Base-by-base conservation (phyloP, 1,284 basidiomycete species). In the Moesziomyces parantarcticus region DNA sequence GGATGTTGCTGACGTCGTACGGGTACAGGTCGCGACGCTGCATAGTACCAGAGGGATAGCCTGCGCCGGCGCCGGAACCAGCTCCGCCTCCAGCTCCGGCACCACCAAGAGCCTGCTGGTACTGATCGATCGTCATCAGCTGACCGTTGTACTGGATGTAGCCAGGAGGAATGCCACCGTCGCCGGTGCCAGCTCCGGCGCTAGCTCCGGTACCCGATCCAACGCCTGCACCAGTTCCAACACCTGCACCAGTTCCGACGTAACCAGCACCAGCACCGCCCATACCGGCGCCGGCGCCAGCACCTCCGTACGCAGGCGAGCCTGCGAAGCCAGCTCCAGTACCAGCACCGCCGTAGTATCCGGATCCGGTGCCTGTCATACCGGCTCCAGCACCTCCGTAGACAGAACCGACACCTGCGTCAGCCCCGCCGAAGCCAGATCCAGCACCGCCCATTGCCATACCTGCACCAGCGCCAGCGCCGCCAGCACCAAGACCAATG, bases 81-180 rank as follows among this genome's bases (percentile, higher is more conserved):
- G 34, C 34, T 4, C 43, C 43, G 21, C n/a, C 43, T 21, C 16
- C 43, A 22, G 43, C 43, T 21, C 43, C n/a, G n/a, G 43, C 23
- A 16, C 47, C 41, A 36, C 34, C 48, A 22, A 68, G 21, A 1
- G 60, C 52, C 40, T 53, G 60, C 34, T 63, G 44, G 39, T 64
- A 70, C 44, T 70, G 61, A 6, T 46, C 47, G 34, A 62, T 48
- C 22, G 67, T 59, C 42, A 70, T 52, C 13, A 70, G 53, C 26
- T 56, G 67, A 11, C 67, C 67, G 25, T 60, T 40, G 48, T 70
- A 70, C 36, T 47, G 56, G 42, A 70, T 58, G 52, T 57, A 57
- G 41, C 67, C 67, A 25, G 59, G 2, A 20, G 66, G 50, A 25
- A 48, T n/a, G n/a, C n/a, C n/a, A n/a, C n/a, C n/a, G n/a, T n/a